These are phyloP conservation scores for Helotiales sp. DNA, from an alignment of 2,329 filamentous ascomycete species.

Conservation along the genomic window DNA sequence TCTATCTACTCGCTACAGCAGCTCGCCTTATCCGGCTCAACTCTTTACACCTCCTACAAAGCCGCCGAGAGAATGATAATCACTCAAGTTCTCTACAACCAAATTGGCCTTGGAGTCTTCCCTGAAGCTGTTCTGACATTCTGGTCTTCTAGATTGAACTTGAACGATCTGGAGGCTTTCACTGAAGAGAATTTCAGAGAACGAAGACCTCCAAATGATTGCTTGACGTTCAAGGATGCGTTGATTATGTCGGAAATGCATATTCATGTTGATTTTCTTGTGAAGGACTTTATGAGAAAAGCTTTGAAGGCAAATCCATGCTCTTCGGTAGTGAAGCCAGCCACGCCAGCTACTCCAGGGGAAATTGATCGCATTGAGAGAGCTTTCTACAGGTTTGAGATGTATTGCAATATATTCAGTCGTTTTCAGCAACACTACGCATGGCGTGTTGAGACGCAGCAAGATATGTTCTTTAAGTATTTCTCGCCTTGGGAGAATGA, in stretches of 20 bases:
- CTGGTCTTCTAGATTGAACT: background rate
- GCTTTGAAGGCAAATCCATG: background rate
- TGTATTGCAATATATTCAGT: background rate
- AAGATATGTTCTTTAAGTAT: background rate
- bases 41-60: background rate
- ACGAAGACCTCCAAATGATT: background rate
- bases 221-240: background rate
- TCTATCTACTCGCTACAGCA: background rate
- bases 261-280: background rate
- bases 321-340: background rate
- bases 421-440: background rate
- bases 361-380: slow-evolving; percentile 1
- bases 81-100: background rate
- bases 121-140: background rate
- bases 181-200: background rate
- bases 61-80: background rate
- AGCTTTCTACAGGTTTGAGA: background rate
- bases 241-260: background rate
- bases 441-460: background rate
- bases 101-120: background rate
- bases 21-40: background rate
- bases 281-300: background rate
- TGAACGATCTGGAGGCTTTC: background rate
- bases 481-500: background rate
- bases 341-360: background rate